phyloP scores from a whole-genome alignment of 2,329 filamentous ascomycete species.

The Fusarium sacchari region DNA sequence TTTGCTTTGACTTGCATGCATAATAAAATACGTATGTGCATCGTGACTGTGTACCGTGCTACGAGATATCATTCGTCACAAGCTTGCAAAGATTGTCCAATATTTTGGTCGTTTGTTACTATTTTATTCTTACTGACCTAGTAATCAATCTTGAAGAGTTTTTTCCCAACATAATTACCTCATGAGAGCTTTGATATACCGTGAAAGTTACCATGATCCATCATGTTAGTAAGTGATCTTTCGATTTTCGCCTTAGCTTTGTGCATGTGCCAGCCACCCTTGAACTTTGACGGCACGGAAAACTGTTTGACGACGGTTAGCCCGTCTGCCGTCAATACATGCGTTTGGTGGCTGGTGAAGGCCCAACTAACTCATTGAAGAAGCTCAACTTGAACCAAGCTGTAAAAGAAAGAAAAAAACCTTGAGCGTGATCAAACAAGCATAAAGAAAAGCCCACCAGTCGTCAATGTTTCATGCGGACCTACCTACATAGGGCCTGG shows the following conservation, averaged over 20 bases:
- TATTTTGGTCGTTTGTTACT: background rate
- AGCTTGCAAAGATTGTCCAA: background rate
- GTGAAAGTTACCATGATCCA: background rate
- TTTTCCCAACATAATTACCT: background rate
- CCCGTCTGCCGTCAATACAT: background rate
- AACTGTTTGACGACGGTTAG: background rate
- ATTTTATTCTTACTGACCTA: background rate
- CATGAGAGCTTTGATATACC: background rate
- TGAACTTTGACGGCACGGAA: background rate
- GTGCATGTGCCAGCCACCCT: conserved; percentile 2
- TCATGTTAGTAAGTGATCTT: conserved; percentile 5
- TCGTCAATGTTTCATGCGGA: conserved; percentile 1
- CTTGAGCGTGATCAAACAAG: background rate
- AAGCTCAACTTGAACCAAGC: background rate
- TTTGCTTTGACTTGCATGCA: conserved; percentile 26
- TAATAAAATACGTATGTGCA: background rate
- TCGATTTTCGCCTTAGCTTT: conserved; percentile 8
- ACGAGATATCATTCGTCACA: background rate
- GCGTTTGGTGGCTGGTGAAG: background rate
- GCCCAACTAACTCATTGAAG: background rate
- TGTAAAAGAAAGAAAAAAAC: background rate
- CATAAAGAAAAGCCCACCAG: background rate
- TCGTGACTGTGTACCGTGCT: conserved; percentile 2
- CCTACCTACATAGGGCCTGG: background rate
- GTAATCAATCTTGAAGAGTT: background rate